A percentile compares a stretch with the other conserved stretches of the same genome.
Conservation (phyloP, 202 grass and related monocot genomes). For the Saccharum hybrid region DNA sequence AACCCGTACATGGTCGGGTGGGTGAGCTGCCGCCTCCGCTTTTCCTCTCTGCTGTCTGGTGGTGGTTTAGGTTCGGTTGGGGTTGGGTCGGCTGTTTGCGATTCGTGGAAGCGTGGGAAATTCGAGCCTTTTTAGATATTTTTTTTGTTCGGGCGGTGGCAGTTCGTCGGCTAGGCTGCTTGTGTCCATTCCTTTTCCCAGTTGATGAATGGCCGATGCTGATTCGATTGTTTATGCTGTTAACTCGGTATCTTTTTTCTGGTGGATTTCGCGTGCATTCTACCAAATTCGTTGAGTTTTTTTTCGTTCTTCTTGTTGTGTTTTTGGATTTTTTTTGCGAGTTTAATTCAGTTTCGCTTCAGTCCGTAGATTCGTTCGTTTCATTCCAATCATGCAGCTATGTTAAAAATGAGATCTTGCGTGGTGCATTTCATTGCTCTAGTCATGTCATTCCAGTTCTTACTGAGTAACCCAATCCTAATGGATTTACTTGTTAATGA, state of each 20-base stretch:
- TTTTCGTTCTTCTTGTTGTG: not conserved
- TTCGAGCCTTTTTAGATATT: not conserved
- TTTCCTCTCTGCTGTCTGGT: not conserved
- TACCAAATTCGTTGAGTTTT: not conserved
- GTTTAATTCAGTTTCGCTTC: slow-evolving; percentile 12
- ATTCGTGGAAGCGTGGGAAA: slow-evolving; percentile 22
- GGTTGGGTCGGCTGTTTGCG: not conserved
- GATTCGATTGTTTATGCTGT: not conserved
- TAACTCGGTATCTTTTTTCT: not conserved
- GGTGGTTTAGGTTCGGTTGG: not conserved
- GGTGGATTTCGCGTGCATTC: slow-evolving; percentile 11
- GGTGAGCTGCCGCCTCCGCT: slow-evolving; percentile 48
- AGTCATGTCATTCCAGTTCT: not conserved
- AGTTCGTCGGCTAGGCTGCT: slow-evolving; percentile 26
- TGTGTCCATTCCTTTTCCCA: not conserved
- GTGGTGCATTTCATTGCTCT: slow-evolving; percentile 7
- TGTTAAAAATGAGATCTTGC: not conserved
- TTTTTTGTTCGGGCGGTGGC: not conserved
- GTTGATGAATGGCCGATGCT: not conserved
- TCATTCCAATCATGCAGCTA: not conserved
- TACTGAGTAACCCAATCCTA: not conserved
- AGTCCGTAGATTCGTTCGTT: slow-evolving; percentile 1
- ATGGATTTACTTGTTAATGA: not conserved
- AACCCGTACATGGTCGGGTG: slow-evolving; percentile 94
- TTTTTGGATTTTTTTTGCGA: not conserved